These are phyloP conservation scores for Spencermartinsiella europaea DNA, from an alignment of 805 yeast genomes.

Conservation along the genomic window DNA sequence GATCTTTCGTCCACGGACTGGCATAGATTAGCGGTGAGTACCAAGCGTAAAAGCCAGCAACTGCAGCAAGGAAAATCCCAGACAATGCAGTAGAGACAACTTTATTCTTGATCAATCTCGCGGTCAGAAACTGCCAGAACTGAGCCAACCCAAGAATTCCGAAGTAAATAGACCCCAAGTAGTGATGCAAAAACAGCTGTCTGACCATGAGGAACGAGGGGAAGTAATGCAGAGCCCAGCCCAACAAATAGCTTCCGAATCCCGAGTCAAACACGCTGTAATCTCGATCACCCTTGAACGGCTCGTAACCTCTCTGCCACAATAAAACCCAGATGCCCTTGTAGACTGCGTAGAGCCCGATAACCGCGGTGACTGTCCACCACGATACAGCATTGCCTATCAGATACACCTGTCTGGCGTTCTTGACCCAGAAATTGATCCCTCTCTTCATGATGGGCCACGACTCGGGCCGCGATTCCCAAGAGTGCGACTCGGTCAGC, in stretches of 20 bases:
- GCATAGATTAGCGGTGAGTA: conserved; percentile 78
- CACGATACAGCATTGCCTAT: conserved; percentile 62
- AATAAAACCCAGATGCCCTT: conserved; percentile 29
- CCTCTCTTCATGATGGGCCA: conserved; percentile 65
- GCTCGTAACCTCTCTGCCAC: conserved; percentile 38
- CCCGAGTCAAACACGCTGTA: conserved; percentile 31
- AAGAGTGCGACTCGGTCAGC: conserved; percentile 44
- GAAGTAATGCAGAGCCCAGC: conserved; percentile 52
- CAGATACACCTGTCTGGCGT: conserved; percentile 45
- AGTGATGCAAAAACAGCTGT: conserved; percentile 90
- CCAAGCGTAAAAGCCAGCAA: conserved; percentile 50
- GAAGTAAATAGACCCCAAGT: conserved; percentile 87
- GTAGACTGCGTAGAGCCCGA: conserved; percentile 26
- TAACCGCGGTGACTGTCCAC: conserved; percentile 38
- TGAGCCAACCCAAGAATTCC: conserved; percentile 76
- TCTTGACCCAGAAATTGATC: conserved; percentile 49
- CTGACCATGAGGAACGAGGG: conserved; percentile 81
- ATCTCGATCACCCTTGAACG: conserved; percentile 26
- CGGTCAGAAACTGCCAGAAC: conserved; percentile 33
- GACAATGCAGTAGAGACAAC: conserved; percentile 42
- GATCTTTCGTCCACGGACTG: conserved; percentile 64
- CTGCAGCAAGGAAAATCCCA: conserved; percentile 43
- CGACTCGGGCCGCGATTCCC: conserved; percentile 49
- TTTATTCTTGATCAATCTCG: conserved; percentile 35
- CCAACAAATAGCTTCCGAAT: conserved; percentile 44